Evolutionary conservation across 768 basidiomycete species (phyloP).

Genomic region (Boletus reticulatus): DNA sequence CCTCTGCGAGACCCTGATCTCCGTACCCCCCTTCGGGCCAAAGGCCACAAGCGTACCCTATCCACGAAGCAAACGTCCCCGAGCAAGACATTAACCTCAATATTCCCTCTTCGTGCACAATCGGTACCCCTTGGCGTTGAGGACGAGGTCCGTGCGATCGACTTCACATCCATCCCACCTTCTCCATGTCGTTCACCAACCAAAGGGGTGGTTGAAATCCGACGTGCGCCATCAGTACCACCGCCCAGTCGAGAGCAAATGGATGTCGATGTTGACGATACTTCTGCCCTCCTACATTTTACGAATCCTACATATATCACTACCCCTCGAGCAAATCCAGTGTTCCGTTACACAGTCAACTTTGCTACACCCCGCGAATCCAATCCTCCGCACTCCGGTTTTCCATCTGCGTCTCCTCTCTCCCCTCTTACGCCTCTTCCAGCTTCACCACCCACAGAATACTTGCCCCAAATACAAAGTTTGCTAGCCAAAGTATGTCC

Average conservation of each 20-base stretch:
- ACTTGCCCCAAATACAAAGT: conserved; percentile 6
- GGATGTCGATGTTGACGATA: conserved; percentile 22
- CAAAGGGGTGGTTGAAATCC: conserved; percentile 20
- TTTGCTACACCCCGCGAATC: conserved; percentile 26
- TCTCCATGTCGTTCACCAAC: conserved; percentile 29
- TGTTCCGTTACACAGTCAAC: conserved; percentile 26
- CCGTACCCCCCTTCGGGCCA: background rate
- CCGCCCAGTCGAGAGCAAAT: conserved; percentile 20
- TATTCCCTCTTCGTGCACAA: conserved; percentile 23
- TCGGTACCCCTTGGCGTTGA: conserved; percentile 29
- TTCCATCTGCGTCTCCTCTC: conserved; percentile 23
- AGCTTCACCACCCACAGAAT: conserved; percentile 38
- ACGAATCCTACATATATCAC: conserved; percentile 13
- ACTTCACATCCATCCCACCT: conserved; percentile 21
- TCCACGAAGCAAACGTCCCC: conserved; percentile 25
- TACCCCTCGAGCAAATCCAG: conserved; percentile 7
- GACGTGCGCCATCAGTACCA: conserved; percentile 24
- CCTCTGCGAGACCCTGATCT: conserved; percentile 20
- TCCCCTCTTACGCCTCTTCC: conserved; percentile 54
- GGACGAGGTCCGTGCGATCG: conserved; percentile 12
- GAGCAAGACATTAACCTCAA: conserved; percentile 2
- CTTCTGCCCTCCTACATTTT: conserved; percentile 21
- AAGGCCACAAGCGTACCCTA: conserved; percentile 15
- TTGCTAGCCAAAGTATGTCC: conserved; percentile 21
- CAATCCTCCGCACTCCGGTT: background rate